A percentile compares a stretch with the other conserved stretches of the same genome.
These are phyloP conservation scores for Penicillium sp. DNA, from an alignment of 2,329 filamentous ascomycete species.

Conservation along the genomic window DNA sequence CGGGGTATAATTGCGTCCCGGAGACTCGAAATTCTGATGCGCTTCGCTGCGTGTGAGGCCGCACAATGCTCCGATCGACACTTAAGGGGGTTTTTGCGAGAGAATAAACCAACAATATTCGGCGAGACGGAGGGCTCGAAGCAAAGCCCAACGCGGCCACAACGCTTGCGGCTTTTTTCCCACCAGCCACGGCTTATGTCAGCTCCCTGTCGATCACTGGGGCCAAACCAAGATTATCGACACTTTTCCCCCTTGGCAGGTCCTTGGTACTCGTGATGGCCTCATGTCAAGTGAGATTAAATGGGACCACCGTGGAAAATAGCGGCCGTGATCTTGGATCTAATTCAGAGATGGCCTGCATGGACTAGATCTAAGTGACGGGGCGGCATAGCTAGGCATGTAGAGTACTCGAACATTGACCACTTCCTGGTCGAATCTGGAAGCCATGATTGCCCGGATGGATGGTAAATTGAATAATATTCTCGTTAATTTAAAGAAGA, in stretches of 20 bases:
- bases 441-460: not conserved
- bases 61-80: not conserved
- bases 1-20: not conserved
- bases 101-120: not conserved
- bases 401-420: not conserved
- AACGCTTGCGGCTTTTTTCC: constrained; percentile 15
- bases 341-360: not conserved
- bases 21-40: not conserved
- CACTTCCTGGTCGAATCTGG: not conserved
- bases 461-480: not conserved
- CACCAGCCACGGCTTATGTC: constrained; percentile 4
- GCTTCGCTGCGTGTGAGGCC: not conserved
- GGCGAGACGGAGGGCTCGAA: not conserved
- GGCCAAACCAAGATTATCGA: not conserved
- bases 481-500: not conserved
- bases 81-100: not conserved
- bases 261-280: not conserved
- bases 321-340: not conserved
- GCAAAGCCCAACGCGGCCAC: constrained; percentile 1
- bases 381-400: not conserved
- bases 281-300: not conserved
- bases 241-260: not conserved
- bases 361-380: too few relatives aligned
- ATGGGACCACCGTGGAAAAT: not conserved
- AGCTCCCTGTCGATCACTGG: constrained; percentile 5